Base-by-base conservation (phyloP, 75 land plant species). In the Chamaecyparis obtusa region DNA sequence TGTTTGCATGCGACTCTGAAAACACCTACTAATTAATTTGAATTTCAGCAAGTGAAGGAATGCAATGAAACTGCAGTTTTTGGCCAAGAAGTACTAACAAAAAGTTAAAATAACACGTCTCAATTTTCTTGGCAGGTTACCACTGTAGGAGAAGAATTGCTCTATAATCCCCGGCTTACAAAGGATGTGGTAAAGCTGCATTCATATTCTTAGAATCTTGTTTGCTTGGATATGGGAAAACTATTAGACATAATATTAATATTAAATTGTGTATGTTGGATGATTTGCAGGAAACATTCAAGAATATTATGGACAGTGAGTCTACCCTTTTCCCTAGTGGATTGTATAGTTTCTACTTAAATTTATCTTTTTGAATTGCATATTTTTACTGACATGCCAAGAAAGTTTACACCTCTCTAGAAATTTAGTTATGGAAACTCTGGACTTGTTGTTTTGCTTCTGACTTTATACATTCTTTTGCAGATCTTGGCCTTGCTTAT, bases 401-500 rank as follows among this genome's bases (percentile, higher is more conserved):
- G 39, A 54, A 51, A 54, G 81, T 17, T 80, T 41, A 41, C 24
- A 41, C n/a, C 30, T 35, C 64, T 54, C 85, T 85, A 39, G 56
- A 84, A 76, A 51, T 9, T 21, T 49, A 10, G 36, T 39, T 86
- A 24, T 55, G 27, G 27, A 27, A 55, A 16, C 71, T 60, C 1
- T 17, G n/a, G 41, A 60, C 16, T 89, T 71, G 33, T 84, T 39
- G 44, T 43, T 86, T n/a, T 72, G 33, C n/a, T 71, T 44, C 71
- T 85, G 39, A 84, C 16, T 43, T 54, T 0, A 39, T 32, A 19
- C 49, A 33, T 39, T 41, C 78, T 84, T 74, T 37, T 87, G 35
- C 92, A 97, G 99, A 97, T 93, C 85, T 98, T 78, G 94, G 93
- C 32, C 88, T 98, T 88, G 35, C 99, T 69, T 98, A 96, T 88